A percentile compares a stretch with the other conserved stretches of the same genome.
Evolutionary conservation across 2,329 filamentous ascomycete genomes (phyloP).

Genomic region (Metarhizium brunneum): DNA sequence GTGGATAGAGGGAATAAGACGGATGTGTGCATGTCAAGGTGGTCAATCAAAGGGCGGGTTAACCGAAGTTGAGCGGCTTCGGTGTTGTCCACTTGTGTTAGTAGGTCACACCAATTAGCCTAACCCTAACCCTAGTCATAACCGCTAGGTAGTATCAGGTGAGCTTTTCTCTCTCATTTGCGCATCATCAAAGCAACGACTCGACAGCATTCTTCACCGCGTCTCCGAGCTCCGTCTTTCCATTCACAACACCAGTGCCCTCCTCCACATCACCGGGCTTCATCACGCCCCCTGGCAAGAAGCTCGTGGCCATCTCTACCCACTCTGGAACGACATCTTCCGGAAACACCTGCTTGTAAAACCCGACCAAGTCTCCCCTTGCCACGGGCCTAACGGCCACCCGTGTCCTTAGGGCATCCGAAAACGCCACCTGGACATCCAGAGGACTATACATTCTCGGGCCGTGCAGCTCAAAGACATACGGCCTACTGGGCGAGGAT

Average conservation of each 20-base stretch:
- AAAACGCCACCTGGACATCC: conserved; percentile 20
- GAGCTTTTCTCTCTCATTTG: neutral
- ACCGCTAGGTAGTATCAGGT: too few relatives aligned
- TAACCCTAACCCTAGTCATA: too few relatives aligned
- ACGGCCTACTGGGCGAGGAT: conserved; percentile 12
- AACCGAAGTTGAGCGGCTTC: too few relatives aligned
- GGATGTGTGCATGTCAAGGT: too few relatives aligned
- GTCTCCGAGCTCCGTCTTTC: conserved; percentile 12
- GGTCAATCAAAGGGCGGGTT: too few relatives aligned
- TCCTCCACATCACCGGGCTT: conserved; percentile 8
- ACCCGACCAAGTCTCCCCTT: conserved; percentile 12
- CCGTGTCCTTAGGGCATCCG: conserved; percentile 14
- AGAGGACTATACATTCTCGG: conserved; percentile 18
- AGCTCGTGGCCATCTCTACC: conserved; percentile 21
- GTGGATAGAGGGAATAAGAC: neutral
- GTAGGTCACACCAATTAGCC: too few relatives aligned
- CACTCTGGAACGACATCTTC: conserved; percentile 14
- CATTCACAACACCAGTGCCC: conserved; percentile 11
- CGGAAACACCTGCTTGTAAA: conserved; percentile 15
- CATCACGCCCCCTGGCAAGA: conserved; percentile 18
- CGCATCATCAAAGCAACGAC: neutral
- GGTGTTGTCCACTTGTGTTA: too few relatives aligned
- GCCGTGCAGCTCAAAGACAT: conserved; percentile 22
- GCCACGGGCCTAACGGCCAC: conserved; percentile 20
- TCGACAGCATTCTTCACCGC: conserved; percentile 8